Base-by-base conservation (phyloP, 2,329 filamentous ascomycete genomes). In the Coniella vitis region DNA sequence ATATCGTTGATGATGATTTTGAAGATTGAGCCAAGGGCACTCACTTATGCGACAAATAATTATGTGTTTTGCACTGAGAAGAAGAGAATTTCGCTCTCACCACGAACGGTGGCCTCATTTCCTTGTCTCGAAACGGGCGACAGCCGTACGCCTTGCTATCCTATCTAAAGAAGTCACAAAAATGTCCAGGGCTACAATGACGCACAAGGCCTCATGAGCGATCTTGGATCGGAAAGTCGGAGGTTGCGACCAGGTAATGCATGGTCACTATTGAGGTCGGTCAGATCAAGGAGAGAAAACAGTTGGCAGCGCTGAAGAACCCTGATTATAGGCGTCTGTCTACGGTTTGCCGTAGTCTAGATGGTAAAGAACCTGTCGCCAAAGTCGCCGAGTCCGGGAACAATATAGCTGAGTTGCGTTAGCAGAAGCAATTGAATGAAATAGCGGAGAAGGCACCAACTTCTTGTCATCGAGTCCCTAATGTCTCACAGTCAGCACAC, bases 321-420 rank as follows among this genome's bases (percentile, higher is more conserved):
- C 12, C 34, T 36, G 34, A 5, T 29, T 29, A 10, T 10, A 29
- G 25, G 25, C 16, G 32, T 32, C 17, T n/a, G n/a, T 34, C 10
- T 42, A 42, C 17, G 25, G 17, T 20, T 16, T 10, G 31, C 39
- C 36, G 22, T 48, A 32, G 41, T 54, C 68, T 65, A 95, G 67
- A 95, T 80, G 48, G 91, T 96, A 68, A 96, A 97, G 69, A 93
- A 97, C 56, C 91, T 78, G 65, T 97, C 91, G 52, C 91, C 91
- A 67, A 97, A 97, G 65, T 97, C 91, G 57, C 91, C 91, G 16
- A 97, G 76, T 22, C 91, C 91, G 22, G 91, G 91, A 47, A 95
- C 81, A 62, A 97, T 97, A 66, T 96, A 97, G 67, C 91, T 97
- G 65, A 55, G 32, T 53, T 47, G 43, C 47, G 64, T 74, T 65